Evolutionary conservation across 352 stramenopile genomes (phyloP), one percentile per base, ranked within the genome.

Genomic region (Thraustotheca clavata): DNA sequence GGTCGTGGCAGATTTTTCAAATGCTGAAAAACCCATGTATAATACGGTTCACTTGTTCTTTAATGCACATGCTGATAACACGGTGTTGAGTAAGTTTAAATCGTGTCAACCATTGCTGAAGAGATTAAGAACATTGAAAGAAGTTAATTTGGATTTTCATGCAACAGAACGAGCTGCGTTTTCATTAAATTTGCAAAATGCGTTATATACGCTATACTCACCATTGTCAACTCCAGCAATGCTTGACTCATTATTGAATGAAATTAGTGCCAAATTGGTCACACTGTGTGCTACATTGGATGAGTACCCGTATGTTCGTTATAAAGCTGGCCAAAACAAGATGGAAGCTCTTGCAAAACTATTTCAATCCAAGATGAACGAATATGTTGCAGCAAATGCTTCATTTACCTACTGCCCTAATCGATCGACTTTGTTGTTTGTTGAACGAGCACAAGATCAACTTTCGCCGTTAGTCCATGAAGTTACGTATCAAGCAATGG

Each of bases 131-230:
- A 89, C 84, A 14, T 82, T 99, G 4, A 82, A 94, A 32, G 96
- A 99, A 72, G 84, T 99, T 16, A 98, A 99, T 69, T 72, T 98
- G 6, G 91, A 99, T 74, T 99, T 98, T 73, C 74, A 99, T 48
- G 87, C 93, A 3, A 76, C 96, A 29, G 94, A 99, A 68, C 86
- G 93, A 49, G 88, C 93, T 48, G 83, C 88, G 0, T 98, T 98
- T 72, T 93, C 94, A 54, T 87, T 98, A 16, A 93, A 98, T 67
- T 94, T 98, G 76, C 69, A 68, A n/a, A 67, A 76, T 32, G 75
- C 82, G 0, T 85, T 96, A 60, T 78, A 87, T 67, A 71, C 77
- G 22, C 57, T 96, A 20, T 96, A 94, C 62, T 94, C 82, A 0
- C 84, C 83, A 2, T 65, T 69, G 3, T 68, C 74, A 9, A 76